A percentile compares a stretch with the other conserved stretches of the same genome.
These are phyloP conservation scores for Didymella pinodella DNA, from an alignment of 2,329 filamentous ascomycete genomes.

Conservation along the genomic window DNA sequence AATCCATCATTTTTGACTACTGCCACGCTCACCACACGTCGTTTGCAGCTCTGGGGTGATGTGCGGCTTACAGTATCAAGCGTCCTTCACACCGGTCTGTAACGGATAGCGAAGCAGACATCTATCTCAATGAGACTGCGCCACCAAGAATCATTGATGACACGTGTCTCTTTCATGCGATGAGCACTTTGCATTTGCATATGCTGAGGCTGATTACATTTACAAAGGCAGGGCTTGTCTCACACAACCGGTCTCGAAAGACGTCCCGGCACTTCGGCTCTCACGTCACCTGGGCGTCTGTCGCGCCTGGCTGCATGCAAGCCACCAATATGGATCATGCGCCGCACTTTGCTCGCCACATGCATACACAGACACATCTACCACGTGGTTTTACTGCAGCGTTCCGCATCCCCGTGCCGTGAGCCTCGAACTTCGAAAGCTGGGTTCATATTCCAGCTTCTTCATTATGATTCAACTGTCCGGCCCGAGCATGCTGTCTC, in stretches of 20 bases:
- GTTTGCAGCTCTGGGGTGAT: background rate
- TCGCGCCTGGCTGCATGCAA: constrained; percentile 20
- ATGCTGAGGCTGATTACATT: background rate
- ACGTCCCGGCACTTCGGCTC: constrained; percentile 5
- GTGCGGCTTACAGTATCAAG: too few relatives aligned
- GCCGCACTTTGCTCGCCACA: constrained; percentile 5
- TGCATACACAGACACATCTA: constrained; percentile 2
- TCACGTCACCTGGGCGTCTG: constrained; percentile 3
- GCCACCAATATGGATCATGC: constrained; percentile 19
- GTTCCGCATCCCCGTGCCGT: constrained; percentile 14
- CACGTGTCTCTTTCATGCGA: background rate
- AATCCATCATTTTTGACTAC: constrained; percentile 2
- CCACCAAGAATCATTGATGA: background rate
- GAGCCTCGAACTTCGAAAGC: constrained; percentile 1
- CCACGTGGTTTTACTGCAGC: constrained; percentile 18
- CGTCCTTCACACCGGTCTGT: background rate
- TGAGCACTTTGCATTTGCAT: background rate
- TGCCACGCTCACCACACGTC: background rate
- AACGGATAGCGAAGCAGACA: background rate
- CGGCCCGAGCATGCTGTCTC: constrained; percentile 10
- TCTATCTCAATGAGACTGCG: background rate
- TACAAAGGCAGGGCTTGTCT: background rate
- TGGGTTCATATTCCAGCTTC: background rate
- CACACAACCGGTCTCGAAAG: background rate
- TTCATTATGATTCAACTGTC: background rate